Percentiles rank a stretch among this genome's conserved stretches.
phyloP scores from a whole-genome alignment of 805 yeast species.

The Wickerhamomyces mucosus region DNA sequence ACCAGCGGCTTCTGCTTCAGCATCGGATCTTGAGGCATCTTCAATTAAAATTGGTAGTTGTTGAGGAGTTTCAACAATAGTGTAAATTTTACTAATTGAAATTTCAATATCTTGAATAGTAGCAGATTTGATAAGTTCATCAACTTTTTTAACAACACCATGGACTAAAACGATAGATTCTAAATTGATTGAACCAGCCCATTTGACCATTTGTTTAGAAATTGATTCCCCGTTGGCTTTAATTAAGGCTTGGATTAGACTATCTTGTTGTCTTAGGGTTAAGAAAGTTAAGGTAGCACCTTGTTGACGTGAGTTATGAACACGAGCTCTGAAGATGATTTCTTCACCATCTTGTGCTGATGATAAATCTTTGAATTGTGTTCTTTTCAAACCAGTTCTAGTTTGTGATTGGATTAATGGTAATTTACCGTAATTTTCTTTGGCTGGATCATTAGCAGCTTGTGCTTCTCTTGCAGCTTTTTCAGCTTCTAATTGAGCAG shows the following conservation, averaged over 20 bases:
- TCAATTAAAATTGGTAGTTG: conserved; percentile 91
- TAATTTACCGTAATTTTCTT: conserved; percentile 78
- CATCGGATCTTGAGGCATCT: conserved; percentile 93
- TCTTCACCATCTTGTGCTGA: conserved; percentile 62
- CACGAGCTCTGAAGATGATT: conserved; percentile 85
- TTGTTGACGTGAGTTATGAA: conserved; percentile 89
- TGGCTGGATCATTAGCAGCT: conserved; percentile 79
- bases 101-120: conserved; percentile 89
- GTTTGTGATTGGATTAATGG: conserved; percentile 75
- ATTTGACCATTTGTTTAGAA: conserved; percentile 93
- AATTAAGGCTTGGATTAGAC: conserved; percentile 74
- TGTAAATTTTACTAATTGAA: conserved; percentile 59
- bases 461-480: conserved; percentile 56
- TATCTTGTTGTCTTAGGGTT: conserved; percentile 84
- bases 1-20: conserved; percentile 85
- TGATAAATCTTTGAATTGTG: conserved; percentile 44
- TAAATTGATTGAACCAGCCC: conserved; percentile 78
- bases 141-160: conserved; percentile 77
- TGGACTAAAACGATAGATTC: conserved; percentile 89
- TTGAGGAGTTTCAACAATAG: conserved; percentile 82
- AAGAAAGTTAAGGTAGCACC: conserved; percentile 91
- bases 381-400: conserved; percentile 60
- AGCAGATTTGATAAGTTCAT: conserved; percentile 80
- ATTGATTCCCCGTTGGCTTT: conserved; percentile 66
- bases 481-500: conserved; percentile 80